Evolutionary conservation across 352 stramenopile species (phyloP).

Genomic region (Elongisporangium prolatum): DNA sequence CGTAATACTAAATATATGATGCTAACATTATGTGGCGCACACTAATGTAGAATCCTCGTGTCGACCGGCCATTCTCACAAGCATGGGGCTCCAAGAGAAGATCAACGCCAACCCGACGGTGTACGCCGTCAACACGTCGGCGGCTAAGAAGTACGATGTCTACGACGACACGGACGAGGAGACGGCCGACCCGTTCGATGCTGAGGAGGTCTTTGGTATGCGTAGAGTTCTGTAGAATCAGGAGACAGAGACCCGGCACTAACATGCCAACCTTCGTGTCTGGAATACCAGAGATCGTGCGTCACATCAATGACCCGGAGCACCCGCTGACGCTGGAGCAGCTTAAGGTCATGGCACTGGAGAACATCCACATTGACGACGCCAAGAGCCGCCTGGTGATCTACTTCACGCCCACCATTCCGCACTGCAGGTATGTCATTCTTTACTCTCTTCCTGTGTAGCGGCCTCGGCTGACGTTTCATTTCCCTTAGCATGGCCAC

Average conservation of each 20-base stretch:
- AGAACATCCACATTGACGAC: constrained; percentile 90
- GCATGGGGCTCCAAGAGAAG: constrained; percentile 75
- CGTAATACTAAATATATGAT: too few relatives aligned
- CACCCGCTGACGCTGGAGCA: constrained; percentile 92
- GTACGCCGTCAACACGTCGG: constrained; percentile 62
- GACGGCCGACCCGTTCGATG: constrained; percentile 70
- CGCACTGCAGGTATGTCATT: constrained; percentile 87
- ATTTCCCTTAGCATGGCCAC: constrained; percentile 89
- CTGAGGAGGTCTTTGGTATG: constrained; percentile 84
- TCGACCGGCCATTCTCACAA: constrained; percentile 2
- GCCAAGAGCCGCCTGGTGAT: constrained; percentile 69
- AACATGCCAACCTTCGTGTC: background rate
- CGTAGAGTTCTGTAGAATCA: background rate
- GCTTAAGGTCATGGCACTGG: constrained; percentile 89
- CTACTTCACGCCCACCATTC: constrained; percentile 94
- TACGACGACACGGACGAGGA: constrained; percentile 61
- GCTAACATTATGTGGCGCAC: background rate
- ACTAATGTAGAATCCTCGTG: background rate
- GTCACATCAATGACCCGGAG: constrained; percentile 92
- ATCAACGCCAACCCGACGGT: constrained; percentile 88
- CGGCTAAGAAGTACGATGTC: constrained; percentile 57
- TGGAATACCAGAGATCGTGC: constrained; percentile 58
- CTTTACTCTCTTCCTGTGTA: background rate
- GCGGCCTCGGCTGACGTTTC: background rate
- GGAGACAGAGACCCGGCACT: background rate